A percentile compares a stretch with the other conserved stretches of the same genome.
Conservation (phyloP, 176 grass and related monocot genomes). For the Saccharum officinarum region DNA sequence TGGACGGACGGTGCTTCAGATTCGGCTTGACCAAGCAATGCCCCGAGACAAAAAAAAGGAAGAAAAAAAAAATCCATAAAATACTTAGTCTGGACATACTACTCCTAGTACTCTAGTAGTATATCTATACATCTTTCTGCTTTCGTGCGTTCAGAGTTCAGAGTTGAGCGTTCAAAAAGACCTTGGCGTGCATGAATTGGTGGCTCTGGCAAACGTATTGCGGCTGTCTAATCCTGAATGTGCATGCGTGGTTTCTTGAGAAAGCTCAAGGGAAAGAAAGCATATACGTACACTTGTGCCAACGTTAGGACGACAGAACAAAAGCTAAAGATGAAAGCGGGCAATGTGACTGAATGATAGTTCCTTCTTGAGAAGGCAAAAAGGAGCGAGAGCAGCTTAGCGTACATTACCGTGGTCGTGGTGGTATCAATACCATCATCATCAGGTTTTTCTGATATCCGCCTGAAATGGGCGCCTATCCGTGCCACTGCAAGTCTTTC, state of each 20-base stretch:
- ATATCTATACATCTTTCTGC: neutral
- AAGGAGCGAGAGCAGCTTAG: neutral
- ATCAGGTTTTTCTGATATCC: neutral
- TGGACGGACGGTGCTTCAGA: neutral
- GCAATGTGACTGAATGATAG: conserved; percentile 38
- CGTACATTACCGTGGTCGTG: neutral
- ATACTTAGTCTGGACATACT: neutral
- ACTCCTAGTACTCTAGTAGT: neutral
- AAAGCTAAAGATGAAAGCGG: conserved; percentile 52
- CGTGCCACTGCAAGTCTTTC: neutral
- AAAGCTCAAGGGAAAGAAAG: conserved; percentile 23
- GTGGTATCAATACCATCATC: neutral
- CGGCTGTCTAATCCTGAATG: conserved; percentile 5
- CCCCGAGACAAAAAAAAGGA: neutral
- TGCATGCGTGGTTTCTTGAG: conserved; percentile 40
- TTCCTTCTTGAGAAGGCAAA: conserved; percentile 37
- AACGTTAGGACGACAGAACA: conserved; percentile 30
- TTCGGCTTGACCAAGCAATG: conserved; percentile 20
- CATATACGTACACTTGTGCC: neutral
- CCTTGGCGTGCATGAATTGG: neutral
- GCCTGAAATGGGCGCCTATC: neutral
- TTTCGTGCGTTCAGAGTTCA: neutral
- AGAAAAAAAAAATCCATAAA: neutral
- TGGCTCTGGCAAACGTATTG: neutral
- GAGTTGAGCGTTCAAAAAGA: conserved; percentile 13